These are phyloP conservation scores for Penicillium sp. DNA, from an alignment of 2,329 filamentous ascomycete genomes.

Conservation along the genomic window DNA sequence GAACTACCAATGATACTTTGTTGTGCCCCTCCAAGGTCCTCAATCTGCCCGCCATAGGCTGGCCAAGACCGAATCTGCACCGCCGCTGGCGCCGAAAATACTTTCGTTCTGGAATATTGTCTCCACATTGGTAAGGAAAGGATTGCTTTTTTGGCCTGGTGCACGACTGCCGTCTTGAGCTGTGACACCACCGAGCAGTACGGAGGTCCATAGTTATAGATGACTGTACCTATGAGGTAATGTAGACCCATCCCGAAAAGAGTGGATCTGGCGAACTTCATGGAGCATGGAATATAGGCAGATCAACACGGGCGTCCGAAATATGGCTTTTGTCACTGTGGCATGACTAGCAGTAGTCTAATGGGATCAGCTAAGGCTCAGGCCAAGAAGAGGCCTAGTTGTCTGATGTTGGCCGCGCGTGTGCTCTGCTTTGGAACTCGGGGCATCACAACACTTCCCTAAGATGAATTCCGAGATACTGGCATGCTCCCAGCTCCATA, in stretches of 20 bases:
- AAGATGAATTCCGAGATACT: not conserved
- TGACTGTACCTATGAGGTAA: constrained; percentile 22
- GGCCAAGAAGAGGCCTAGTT: not conserved
- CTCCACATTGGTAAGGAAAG: too few species aligned
- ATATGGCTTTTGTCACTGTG: not conserved
- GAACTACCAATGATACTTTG: constrained; percentile 22
- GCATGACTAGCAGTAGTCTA: not conserved
- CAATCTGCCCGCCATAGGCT: constrained; percentile 24
- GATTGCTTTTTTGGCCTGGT: not conserved
- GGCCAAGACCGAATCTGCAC: constrained; percentile 12
- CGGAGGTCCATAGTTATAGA: not conserved
- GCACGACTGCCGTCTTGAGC: not conserved
- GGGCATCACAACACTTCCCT: not conserved
- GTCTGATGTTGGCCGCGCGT: not conserved
- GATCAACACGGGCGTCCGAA: not conserved
- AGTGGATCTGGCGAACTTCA: constrained; percentile 9
- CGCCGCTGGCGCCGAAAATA: constrained; percentile 27
- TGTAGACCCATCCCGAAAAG: constrained; percentile 23
- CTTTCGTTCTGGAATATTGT: not conserved
- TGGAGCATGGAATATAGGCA: not conserved
- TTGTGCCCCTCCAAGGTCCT: constrained; percentile 26
- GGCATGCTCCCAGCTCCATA: not conserved
- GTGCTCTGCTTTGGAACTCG: not conserved
- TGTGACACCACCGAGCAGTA: not conserved
- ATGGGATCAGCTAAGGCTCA: not conserved